phyloP scores from a whole-genome alignment of 805 yeast genomes.

The Cyberlindnera misumaiensis region DNA sequence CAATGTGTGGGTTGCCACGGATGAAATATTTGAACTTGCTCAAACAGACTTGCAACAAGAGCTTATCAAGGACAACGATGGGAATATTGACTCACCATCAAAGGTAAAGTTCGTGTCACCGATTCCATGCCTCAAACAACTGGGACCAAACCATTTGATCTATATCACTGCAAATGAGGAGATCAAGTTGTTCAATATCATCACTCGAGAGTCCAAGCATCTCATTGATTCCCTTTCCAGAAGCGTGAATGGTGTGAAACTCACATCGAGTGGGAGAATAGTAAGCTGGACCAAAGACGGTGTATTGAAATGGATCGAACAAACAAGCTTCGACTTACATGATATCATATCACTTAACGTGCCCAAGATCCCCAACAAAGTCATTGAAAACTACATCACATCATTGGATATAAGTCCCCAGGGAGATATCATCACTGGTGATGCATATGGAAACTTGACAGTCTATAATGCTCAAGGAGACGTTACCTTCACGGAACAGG shows the following conservation, averaged over 20 bases:
- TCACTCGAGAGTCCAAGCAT: constrained; percentile 5
- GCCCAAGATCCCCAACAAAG: constrained; percentile 24
- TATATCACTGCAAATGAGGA: constrained; percentile 33
- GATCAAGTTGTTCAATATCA: constrained; percentile 25
- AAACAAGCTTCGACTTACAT: constrained; percentile 12
- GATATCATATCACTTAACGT: constrained; percentile 9
- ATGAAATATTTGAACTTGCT: constrained; percentile 10
- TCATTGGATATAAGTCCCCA: constrained; percentile 30
- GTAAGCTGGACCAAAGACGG: constrained; percentile 40
- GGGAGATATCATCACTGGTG: constrained; percentile 36
- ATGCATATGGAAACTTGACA: constrained; percentile 39
- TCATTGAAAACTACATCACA: constrained; percentile 34
- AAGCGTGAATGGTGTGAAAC: constrained; percentile 34
- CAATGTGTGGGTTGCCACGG: constrained; percentile 27
- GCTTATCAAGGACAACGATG: constrained; percentile 21
- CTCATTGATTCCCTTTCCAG: constrained; percentile 33
- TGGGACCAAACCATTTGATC: constrained; percentile 23
- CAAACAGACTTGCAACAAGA: constrained; percentile 22
- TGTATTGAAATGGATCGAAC: constrained; percentile 25
- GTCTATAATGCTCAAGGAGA: constrained; percentile 15
- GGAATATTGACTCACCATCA: constrained; percentile 27
- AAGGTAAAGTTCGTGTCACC: constrained; percentile 18
- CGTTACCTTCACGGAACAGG: constrained; percentile 28
- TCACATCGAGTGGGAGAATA: constrained; percentile 26
- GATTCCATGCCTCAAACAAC: constrained; percentile 19